Evolutionary conservation across 1,284 basidiomycete species (phyloP).

Genomic region (Pisolithus thermaeus): DNA sequence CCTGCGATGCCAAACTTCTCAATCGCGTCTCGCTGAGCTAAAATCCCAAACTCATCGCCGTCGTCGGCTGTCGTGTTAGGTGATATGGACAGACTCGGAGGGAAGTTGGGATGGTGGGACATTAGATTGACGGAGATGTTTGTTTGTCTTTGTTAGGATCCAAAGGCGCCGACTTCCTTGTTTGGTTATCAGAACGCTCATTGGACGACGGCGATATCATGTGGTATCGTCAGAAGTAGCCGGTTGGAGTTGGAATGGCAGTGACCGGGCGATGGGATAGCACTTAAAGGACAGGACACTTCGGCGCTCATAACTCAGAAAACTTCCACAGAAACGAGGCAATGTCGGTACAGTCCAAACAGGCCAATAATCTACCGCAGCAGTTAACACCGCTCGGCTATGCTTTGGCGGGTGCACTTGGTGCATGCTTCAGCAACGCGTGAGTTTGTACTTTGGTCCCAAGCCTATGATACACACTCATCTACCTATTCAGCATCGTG

Average conservation of each 20-base stretch:
- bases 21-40: slow-evolving; percentile 57
- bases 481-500: slow-evolving; percentile 57
- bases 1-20: slow-evolving; percentile 69
- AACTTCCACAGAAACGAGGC: too few relatives aligned
- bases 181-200: too few relatives aligned
- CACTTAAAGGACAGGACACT: too few relatives aligned
- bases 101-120: slow-evolving; percentile 29
- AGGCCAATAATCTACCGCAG: slow-evolving; percentile 10
- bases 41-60: slow-evolving; percentile 32
- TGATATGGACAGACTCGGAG: slow-evolving; percentile 28
- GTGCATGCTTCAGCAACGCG: slow-evolving; percentile 91
- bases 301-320: too few relatives aligned
- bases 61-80: slow-evolving; percentile 15
- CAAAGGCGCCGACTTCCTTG: too few relatives aligned
- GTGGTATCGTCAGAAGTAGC: too few relatives aligned
- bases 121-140: not conserved
- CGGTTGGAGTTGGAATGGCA: too few relatives aligned
- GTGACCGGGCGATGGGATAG: too few relatives aligned
- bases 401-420: slow-evolving; percentile 91
- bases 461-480: slow-evolving; percentile 7
- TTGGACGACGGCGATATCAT: too few relatives aligned
- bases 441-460: slow-evolving; percentile 40
- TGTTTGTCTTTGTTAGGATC: not conserved
- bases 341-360: slow-evolving; percentile 28
- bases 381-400: slow-evolving; percentile 87